Base-by-base conservation (phyloP, 805 yeast species). In the Candida sakaeoensis region DNA sequence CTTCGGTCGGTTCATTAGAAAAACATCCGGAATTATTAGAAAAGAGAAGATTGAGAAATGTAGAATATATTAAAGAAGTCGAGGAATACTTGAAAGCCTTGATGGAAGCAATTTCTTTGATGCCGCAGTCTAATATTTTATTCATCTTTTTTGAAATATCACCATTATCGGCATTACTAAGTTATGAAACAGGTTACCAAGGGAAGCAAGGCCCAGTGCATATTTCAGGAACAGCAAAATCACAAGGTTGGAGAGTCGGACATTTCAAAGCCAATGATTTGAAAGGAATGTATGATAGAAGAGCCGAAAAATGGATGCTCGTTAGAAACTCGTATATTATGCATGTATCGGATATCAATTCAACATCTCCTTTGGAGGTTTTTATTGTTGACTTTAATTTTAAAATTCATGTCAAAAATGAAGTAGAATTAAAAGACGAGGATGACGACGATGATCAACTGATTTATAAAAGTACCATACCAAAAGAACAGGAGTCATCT, bases 171-270 rank as follows among this genome's bases (percentile, higher is more conserved):
- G 79, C 93, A 7, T 67, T 89, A 35, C 66, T 93, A 29, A 82
- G 91, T 36, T 81, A 86, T 47, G 99, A 93, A 58, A 75, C 79
- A 21, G 84, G 86, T 0, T 84, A 72, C 53, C 79, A 79, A 41
- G 95, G 98, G 1, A 93, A 89, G 52, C 96, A 93, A 60, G 99
- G 99, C 2, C 77, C 79, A 37, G 60, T 91, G 42, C 77, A 85
- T 40, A 77, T 90, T 34, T 79, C 89, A 15, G 82, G 96, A 1
- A 79, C 88, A 0, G 91, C 98, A 0, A 79, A 79, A 46, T 73
- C 89, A 0, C 95, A 88, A 57, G 98, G 99, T 2, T 93, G 99
- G 98, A 72, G 95, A 50, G 96, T 91, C 5, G 85, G 93, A 3
- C 97, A 91, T 55, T 78, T 88, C 60, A 79, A 77, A 45, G 79